Evolutionary conservation across 805 yeast species (phyloP).

Genomic region (Lachancea dasiensis): DNA sequence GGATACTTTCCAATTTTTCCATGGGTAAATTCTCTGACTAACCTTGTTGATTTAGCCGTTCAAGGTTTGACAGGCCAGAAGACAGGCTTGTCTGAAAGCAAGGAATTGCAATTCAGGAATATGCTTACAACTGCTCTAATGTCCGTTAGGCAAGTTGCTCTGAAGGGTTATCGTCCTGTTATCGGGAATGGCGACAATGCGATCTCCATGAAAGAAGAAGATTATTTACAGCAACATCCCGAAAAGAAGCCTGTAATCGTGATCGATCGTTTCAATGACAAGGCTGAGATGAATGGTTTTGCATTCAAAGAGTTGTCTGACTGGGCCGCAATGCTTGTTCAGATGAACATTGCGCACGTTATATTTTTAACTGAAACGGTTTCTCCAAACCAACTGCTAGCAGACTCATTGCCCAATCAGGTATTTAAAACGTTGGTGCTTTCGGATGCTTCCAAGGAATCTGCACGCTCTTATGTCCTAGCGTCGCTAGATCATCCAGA

Average conservation of each 20-base stretch:
- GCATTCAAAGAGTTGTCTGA: constrained; percentile 72
- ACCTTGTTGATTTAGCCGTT: constrained; percentile 74
- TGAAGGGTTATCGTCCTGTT: constrained; percentile 38
- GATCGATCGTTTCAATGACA: constrained; percentile 63
- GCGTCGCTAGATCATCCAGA: constrained; percentile 40
- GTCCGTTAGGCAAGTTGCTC: constrained; percentile 64
- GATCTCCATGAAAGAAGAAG: constrained; percentile 58
- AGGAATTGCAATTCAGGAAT: constrained; percentile 73
- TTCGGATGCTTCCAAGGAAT: constrained; percentile 71
- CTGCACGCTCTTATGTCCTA: constrained; percentile 65
- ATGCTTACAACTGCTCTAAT: constrained; percentile 67
- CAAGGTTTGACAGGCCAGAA: constrained; percentile 93
- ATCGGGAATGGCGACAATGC: constrained; percentile 30
- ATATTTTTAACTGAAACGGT: constrained; percentile 82
- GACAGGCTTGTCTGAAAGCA: constrained; percentile 79
- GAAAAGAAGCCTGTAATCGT: constrained; percentile 81
- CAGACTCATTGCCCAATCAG: constrained; percentile 76
- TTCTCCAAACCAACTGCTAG: constrained; percentile 61
- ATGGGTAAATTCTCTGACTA: constrained; percentile 78
- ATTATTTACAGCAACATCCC: constrained; percentile 78
- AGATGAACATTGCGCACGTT: constrained; percentile 82
- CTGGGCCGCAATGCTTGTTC: constrained; percentile 79
- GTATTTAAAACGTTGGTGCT: constrained; percentile 70
- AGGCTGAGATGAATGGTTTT: constrained; percentile 55
- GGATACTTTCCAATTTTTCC: constrained; percentile 95